A percentile compares a stretch with the other conserved stretches of the same genome.
These are phyloP conservation scores for Kwoniella newhampshirensis DNA, from an alignment of 768 basidiomycete genomes.

Conservation along the genomic window DNA sequence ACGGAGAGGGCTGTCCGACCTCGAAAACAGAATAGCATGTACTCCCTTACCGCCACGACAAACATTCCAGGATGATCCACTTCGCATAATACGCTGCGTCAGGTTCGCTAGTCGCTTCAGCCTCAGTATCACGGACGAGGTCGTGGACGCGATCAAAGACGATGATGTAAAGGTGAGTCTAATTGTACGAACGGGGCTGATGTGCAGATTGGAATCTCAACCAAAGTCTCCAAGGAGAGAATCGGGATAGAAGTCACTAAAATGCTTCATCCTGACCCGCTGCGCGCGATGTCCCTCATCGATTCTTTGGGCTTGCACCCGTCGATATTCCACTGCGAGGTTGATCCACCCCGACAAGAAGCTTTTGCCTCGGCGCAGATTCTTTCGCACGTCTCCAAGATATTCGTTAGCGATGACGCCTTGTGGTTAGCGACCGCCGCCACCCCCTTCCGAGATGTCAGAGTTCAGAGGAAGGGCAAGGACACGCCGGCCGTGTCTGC, in stretches of 20 bases:
- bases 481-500: constrained; percentile 63
- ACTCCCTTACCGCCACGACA: constrained; percentile 82
- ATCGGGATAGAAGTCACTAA: constrained; percentile 89
- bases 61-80: constrained; percentile 91
- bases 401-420: constrained; percentile 52
- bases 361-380: constrained; percentile 64
- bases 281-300: constrained; percentile 73
- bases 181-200: constrained; percentile 2
- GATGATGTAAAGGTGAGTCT: constrained; percentile 59
- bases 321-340: constrained; percentile 48
- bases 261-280: constrained; percentile 89
- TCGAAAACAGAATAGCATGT: constrained; percentile 72
- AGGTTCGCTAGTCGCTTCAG: constrained; percentile 90
- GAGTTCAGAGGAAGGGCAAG: constrained; percentile 65
- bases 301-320: constrained; percentile 68
- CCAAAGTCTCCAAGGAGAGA: constrained; percentile 85
- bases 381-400: constrained; percentile 57
- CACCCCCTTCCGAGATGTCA: constrained; percentile 67
- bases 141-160: constrained; percentile 56
- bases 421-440: constrained; percentile 77
- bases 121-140: constrained; percentile 61
- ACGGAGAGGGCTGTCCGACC: constrained; percentile 76
- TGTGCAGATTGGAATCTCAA: constrained; percentile 63
- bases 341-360: constrained; percentile 48
- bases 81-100: constrained; percentile 85